A percentile compares a stretch with the other conserved stretches of the same genome.
Evolutionary conservation across 257 asterid genomes (phyloP).

Genomic region (Solanum arcanum): DNA sequence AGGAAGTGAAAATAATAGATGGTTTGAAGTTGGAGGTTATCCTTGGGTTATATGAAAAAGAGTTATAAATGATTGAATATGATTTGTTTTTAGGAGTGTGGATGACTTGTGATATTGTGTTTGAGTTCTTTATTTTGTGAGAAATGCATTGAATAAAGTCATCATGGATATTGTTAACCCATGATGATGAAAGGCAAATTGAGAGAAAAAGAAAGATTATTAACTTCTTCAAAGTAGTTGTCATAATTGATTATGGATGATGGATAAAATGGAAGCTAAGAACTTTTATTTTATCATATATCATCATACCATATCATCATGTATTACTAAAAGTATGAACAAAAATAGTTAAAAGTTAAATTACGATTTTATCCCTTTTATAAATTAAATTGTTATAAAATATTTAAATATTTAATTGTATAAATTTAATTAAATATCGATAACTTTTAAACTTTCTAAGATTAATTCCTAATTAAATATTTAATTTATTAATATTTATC

Average conservation of each 20-base stretch:
- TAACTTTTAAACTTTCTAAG: too few relatives aligned
- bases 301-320: too few relatives aligned
- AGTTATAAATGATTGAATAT: not conserved
- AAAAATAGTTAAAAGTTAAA: fast-evolving
- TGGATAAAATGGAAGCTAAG: not conserved
- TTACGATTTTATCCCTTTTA: too few relatives aligned
- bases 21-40: not conserved
- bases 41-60: not conserved
- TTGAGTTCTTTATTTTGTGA: not conserved
- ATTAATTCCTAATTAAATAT: too few relatives aligned
- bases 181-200: not conserved
- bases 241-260: not conserved
- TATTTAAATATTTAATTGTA: too few relatives aligned
- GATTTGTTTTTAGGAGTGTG: not conserved
- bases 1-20: not conserved
- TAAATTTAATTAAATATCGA: too few relatives aligned
- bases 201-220: not conserved
- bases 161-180: not conserved
- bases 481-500: too few relatives aligned
- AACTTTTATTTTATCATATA: not conserved
- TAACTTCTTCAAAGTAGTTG: not conserved
- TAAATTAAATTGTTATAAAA: too few relatives aligned
- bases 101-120: not conserved
- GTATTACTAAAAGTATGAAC: too few relatives aligned
- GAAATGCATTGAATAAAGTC: not conserved